phyloP scores from a whole-genome alignment of 768 basidiomycete genomes.

The Rhizopogon salebrosus region DNA sequence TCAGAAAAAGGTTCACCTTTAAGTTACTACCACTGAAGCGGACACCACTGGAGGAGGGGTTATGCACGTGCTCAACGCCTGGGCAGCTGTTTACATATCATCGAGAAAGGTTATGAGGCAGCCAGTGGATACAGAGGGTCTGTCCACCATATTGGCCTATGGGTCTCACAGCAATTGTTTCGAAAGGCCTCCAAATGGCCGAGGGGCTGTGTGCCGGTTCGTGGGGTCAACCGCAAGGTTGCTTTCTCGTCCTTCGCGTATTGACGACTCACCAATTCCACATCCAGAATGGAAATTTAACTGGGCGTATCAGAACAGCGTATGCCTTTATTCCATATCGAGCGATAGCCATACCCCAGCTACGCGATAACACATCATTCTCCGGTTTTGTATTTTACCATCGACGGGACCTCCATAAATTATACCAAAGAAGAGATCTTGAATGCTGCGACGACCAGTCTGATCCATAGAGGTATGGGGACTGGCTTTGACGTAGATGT shows the following conservation, averaged over 20 bases:
- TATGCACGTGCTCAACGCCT: constrained; percentile 74
- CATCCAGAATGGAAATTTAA: constrained; percentile 73
- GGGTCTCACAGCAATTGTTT: constrained; percentile 24
- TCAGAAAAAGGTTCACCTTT: too few relatives aligned
- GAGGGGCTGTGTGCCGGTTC: constrained; percentile 67
- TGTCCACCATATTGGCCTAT: neutral
- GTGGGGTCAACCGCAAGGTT: constrained; percentile 78
- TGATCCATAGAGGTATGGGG: constrained; percentile 66
- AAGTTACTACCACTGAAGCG: too few relatives aligned
- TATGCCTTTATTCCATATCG: constrained; percentile 4
- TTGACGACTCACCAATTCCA: neutral
- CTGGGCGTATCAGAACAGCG: constrained; percentile 65
- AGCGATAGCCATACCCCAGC: constrained; percentile 54
- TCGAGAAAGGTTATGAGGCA: constrained; percentile 63
- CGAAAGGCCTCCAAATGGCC: constrained; percentile 61
- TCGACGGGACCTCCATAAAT: constrained; percentile 27
- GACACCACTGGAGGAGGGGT: too few relatives aligned
- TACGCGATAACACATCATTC: constrained; percentile 61
- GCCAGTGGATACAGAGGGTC: constrained; percentile 48
- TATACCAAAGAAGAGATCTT: constrained; percentile 55
- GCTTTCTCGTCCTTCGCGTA: neutral
- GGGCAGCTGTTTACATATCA: constrained; percentile 69
- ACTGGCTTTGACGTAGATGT: constrained; percentile 68
- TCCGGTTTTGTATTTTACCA: constrained; percentile 34
- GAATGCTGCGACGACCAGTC: constrained; percentile 49